Percentiles rank a stretch among this genome's conserved stretches.
phyloP scores from a whole-genome alignment of 2,329 filamentous ascomycete genomes.

The Exophiala viscosa region DNA sequence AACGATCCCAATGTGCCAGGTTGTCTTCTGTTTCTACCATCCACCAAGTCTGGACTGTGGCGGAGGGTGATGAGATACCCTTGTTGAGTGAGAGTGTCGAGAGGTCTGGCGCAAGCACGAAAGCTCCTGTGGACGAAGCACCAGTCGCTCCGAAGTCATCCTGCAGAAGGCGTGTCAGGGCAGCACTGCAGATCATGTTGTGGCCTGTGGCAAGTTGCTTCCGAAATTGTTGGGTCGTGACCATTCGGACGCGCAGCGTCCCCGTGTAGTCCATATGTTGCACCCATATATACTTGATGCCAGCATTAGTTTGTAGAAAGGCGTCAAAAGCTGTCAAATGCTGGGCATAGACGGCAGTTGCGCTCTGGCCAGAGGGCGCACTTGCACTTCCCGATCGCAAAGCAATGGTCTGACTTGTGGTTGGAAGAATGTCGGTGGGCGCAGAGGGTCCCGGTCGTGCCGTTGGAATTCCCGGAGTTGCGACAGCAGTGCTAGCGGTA shows the following conservation, averaged over 20 bases:
- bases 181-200: constrained; percentile 61
- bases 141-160: constrained; percentile 58
- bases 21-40: constrained; percentile 45
- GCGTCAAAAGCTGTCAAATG: constrained; percentile 34
- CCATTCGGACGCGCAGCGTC: constrained; percentile 61
- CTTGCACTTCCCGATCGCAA: constrained; percentile 12
- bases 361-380: constrained; percentile 6
- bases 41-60: constrained; percentile 66
- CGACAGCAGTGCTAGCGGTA: constrained; percentile 22
- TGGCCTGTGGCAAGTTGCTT: constrained; percentile 46
- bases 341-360: constrained; percentile 15
- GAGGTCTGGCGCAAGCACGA: constrained; percentile 64
- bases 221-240: constrained; percentile 60
- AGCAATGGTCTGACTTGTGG: constrained; percentile 4
- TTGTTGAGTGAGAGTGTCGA: constrained; percentile 58
- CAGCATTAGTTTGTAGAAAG: constrained; percentile 50
- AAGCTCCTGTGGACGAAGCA: constrained; percentile 60
- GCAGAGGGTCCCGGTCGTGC: constrained; percentile 11
- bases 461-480: constrained; percentile 3
- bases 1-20: constrained; percentile 37
- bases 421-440: constrained; percentile 1
- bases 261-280: constrained; percentile 79
- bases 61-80: constrained; percentile 53
- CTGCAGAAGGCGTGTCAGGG: constrained; percentile 63
- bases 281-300: constrained; percentile 65